These are phyloP conservation scores for Mycena crocata DNA, from an alignment of 768 basidiomycete species.

Conservation along the genomic window DNA sequence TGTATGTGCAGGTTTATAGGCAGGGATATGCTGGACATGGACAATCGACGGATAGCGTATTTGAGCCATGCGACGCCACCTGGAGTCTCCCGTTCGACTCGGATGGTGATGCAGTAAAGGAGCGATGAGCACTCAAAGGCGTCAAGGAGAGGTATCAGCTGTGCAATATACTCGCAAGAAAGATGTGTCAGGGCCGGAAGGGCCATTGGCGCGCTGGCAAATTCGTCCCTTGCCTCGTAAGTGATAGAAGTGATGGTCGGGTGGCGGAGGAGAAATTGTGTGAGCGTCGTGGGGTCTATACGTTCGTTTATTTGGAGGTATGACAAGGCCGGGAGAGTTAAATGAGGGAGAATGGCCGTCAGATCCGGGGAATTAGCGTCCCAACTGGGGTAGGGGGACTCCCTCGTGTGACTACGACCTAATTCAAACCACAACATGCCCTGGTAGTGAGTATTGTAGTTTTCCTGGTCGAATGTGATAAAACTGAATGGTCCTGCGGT, in stretches of 20 bases:
- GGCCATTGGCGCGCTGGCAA: neutral
- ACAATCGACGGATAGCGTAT: slow-evolving; percentile 6
- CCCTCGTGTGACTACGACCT: neutral
- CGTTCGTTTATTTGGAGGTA: slow-evolving; percentile 5
- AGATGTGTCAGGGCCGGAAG: neutral
- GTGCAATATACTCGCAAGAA: neutral
- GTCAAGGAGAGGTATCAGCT: slow-evolving; percentile 8
- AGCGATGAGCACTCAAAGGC: slow-evolving; percentile 10
- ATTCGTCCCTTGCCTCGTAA: neutral
- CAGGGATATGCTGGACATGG: neutral
- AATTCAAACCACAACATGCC: slow-evolving; percentile 13
- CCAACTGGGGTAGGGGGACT: neutral
- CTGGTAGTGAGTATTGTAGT: no score
- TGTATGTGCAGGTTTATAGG: slow-evolving; percentile 2
- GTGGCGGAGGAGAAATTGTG: slow-evolving; percentile 7
- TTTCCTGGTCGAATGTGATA: slow-evolving; percentile 9
- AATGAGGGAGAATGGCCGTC: neutral
- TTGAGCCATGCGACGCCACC: neutral
- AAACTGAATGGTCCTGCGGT: slow-evolving; percentile 8
- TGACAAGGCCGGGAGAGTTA: slow-evolving; percentile 1
- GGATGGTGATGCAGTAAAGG: slow-evolving; percentile 5
- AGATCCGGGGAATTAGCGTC: neutral
- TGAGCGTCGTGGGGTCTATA: slow-evolving; percentile 1
- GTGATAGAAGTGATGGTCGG: neutral
- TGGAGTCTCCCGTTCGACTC: slow-evolving; percentile 2